These are phyloP conservation scores for Chrysosphaeria jannelii DNA, from an alignment of 2,329 filamentous ascomycete genomes.

Conservation along the genomic window DNA sequence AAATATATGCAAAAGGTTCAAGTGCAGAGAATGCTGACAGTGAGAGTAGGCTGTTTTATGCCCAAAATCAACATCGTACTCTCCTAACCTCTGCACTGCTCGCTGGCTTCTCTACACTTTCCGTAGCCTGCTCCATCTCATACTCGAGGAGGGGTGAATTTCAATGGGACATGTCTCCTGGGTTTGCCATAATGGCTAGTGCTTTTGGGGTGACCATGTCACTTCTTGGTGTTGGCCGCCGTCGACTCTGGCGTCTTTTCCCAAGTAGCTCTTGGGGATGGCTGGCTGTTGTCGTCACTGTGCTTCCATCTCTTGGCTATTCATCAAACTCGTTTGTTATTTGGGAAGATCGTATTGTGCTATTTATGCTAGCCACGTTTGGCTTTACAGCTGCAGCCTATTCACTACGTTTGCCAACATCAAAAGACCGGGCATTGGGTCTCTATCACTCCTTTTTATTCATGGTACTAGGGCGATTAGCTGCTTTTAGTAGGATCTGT, in stretches of 20 bases:
- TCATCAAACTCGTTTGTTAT: conserved; percentile 96
- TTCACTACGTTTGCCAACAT: conserved; percentile 39
- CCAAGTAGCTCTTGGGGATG: conserved; percentile 72
- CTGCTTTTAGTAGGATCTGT: conserved; percentile 74
- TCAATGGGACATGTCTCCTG: too few species aligned
- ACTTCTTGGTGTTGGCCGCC: conserved; percentile 14
- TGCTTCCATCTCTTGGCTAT: conserved; percentile 78
- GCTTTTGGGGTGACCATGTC: conserved; percentile 7
- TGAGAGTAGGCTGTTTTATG: conserved; percentile 15
- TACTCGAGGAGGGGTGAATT: too few species aligned
- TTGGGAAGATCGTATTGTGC: conserved; percentile 85
- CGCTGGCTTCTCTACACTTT: not conserved
- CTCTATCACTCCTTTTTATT: conserved; percentile 70
- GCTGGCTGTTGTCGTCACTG: conserved; percentile 48
- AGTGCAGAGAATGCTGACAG: not conserved
- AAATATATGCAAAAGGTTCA: too few species aligned
- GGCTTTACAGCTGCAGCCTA: conserved; percentile 44
- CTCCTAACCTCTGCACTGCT: conserved; percentile 11
- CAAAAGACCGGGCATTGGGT: conserved; percentile 40
- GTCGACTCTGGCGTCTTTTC: conserved; percentile 17
- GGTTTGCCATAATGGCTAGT: too few species aligned
- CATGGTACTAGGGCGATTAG: conserved; percentile 43
- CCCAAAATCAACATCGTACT: conserved; percentile 12
- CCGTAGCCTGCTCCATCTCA: too few species aligned
- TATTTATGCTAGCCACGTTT: conserved; percentile 78